Evolutionary conservation across 1,284 basidiomycete species (phyloP).

Genomic region (Takashimella koratensis): DNA sequence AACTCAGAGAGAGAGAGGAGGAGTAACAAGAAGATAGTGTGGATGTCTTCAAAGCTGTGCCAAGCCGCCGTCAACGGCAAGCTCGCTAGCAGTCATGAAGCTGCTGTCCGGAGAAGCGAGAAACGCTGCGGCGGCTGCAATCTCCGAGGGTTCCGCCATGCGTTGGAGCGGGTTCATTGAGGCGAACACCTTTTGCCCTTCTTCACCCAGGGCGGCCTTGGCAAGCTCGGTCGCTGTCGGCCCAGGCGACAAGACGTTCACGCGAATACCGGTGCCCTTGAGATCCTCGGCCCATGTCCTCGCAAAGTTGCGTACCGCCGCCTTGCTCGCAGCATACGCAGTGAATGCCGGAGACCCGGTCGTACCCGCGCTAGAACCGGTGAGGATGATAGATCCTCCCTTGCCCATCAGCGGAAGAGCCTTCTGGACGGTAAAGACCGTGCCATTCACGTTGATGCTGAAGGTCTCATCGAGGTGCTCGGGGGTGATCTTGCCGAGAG

Average conservation of each 20-base stretch:
- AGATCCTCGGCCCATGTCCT: conserved; percentile 4
- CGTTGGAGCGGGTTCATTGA: conserved; percentile 4
- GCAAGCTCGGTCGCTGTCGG: conserved; percentile 7
- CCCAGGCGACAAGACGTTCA: conserved; percentile 6
- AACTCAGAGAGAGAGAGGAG: no score
- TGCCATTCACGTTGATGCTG: conserved; percentile 9
- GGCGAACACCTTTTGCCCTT: conserved; percentile 11
- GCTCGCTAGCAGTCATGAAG: conserved; percentile 9
- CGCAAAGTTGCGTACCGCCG: conserved; percentile 7
- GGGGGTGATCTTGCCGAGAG: conserved; percentile 2
- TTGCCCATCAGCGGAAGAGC: conserved; percentile 6
- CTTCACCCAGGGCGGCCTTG: conserved; percentile 3
- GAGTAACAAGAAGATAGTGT: no score
- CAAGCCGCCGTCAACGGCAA: conserved; percentile 6
- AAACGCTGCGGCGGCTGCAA: conserved; percentile 4
- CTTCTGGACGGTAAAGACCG: conserved; percentile 9
- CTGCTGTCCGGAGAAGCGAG: conserved; percentile 5
- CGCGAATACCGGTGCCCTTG: conserved; percentile 5
- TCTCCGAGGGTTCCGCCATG: conserved; percentile 5
- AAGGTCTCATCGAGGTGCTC: conserved; percentile 7
- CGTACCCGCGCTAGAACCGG: conserved; percentile 3
- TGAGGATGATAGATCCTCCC: conserved; percentile 10
- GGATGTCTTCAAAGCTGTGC: conserved; percentile 6
- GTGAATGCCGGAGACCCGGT: conserved; percentile 3
- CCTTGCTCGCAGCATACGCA: conserved; percentile 5